Percentiles rank a stretch among this genome's conserved stretches.
phyloP scores from a whole-genome alignment of 805 yeast genomes.

The Lipomyces chichibuensis region DNA sequence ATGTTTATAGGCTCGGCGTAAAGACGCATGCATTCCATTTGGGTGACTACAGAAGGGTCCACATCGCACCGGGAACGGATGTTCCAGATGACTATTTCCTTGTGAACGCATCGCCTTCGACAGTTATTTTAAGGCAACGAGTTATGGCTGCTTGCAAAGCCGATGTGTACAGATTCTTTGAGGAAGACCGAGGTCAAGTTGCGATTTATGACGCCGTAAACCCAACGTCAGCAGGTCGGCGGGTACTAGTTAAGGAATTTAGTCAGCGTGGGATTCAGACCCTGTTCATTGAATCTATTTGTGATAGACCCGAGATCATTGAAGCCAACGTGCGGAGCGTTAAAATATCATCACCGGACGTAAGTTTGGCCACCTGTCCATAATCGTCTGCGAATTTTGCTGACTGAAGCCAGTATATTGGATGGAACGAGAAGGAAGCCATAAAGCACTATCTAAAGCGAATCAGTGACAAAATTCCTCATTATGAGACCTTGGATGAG shows the following conservation, averaged over 20 bases:
- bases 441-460: slow-evolving; percentile 74
- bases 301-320: slow-evolving; percentile 71
- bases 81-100: slow-evolving; percentile 73
- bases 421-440: slow-evolving; percentile 76
- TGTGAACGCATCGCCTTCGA: slow-evolving; percentile 53
- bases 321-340: slow-evolving; percentile 82
- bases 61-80: slow-evolving; percentile 49
- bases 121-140: slow-evolving; percentile 56
- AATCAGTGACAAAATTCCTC: slow-evolving; percentile 66
- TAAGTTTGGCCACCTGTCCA: background rate
- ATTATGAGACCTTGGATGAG: slow-evolving; percentile 69
- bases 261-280: slow-evolving; percentile 66
- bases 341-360: slow-evolving; percentile 64
- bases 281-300: slow-evolving; percentile 83
- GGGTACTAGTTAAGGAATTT: slow-evolving; percentile 59
- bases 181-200: slow-evolving; percentile 82
- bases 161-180: slow-evolving; percentile 73
- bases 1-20: slow-evolving; percentile 71
- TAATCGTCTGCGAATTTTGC: background rate
- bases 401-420: slow-evolving; percentile 51
- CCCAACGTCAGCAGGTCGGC: slow-evolving; percentile 71
- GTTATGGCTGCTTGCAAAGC: slow-evolving; percentile 65
- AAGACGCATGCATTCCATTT: slow-evolving; percentile 88
- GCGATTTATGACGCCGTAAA: slow-evolving; percentile 97
- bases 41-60: slow-evolving; percentile 80